Evolutionary conservation across 257 asterid species (phyloP).

Genomic region (Solanum sejunctum): DNA sequence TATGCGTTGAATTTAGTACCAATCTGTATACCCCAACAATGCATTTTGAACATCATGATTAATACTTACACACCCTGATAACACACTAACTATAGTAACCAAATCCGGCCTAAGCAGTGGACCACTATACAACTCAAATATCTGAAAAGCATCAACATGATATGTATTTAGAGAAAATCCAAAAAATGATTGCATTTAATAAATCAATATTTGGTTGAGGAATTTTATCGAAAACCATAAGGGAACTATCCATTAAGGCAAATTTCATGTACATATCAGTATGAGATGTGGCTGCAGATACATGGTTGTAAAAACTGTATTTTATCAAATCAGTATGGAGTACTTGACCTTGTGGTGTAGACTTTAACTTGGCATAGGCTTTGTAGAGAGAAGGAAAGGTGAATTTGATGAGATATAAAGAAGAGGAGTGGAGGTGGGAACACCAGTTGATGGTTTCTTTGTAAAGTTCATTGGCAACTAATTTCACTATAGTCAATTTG

Average conservation of each 20-base stretch:
- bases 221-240: too few relatives aligned
- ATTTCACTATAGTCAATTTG: conserved; percentile 19
- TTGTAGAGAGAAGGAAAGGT: conserved; percentile 77
- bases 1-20: conserved; percentile 50
- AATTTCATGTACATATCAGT: too few relatives aligned
- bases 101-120: conserved; percentile 36
- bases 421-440: conserved; percentile 36
- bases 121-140: conserved; percentile 23
- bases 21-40: conserved; percentile 63
- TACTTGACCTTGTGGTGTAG: conserved; percentile 36
- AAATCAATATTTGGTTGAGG: too few relatives aligned
- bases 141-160: conserved; percentile 21
- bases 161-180: conserved; percentile 56
- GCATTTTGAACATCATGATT: conserved; percentile 40
- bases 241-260: too few relatives aligned
- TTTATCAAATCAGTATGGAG: conserved; percentile 64
- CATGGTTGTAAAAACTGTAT: conserved; percentile 23
- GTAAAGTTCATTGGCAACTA: conserved; percentile 57
- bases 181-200: conserved; percentile 50
- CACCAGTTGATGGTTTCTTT: conserved; percentile 44
- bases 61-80: conserved; percentile 32
- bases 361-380: conserved; percentile 55
- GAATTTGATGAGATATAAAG: conserved; percentile 37
- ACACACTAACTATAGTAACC: conserved; percentile 48
- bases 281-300: conserved; percentile 55